Evolutionary conservation across 495 filamentous ascomycete species (phyloP), one percentile per base, ranked within the genome.

Genomic region (Aspergillus bridgeri): DNA sequence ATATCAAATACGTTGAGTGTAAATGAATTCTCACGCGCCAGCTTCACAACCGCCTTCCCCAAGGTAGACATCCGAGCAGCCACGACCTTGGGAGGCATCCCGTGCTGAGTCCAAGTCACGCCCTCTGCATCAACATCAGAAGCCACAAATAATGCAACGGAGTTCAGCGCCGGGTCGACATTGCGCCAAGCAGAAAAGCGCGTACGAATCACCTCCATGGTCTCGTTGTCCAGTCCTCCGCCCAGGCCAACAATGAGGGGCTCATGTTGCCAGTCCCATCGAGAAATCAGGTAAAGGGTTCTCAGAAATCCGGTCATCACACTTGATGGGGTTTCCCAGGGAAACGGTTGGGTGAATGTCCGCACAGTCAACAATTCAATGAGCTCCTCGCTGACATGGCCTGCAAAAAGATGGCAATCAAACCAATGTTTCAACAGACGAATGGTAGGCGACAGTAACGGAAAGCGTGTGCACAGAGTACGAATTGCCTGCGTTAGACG

Each of bases 381-480:
- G 25, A 96, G 69, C 65, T 93, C 91, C 20, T 91, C 85, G 25
- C 78, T 79, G 65, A 98, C 76, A 61, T 96, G 89, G 25, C 75
- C 78, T 0, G 81, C 79, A 20, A 98, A 83, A 44, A 94, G 85
- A 62, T 98, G 94, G 1, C 81, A 80, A 60, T 83, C 82, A 65
- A 96, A 94, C 94, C 94, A 98, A 61, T 84, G 78, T 71, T 98
- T 98, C 38, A 90, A 75, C 5, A 97, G 79, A n/a, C 93, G 88
- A 54, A 96, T 88, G 4, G 90, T 89, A 2, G 89, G 84, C 17
- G 91, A 94, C 42, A 98, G 71, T 6, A 89, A 75, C 2, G 91
- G 89, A 60, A 90, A 89, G 22, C 91, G 83, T 6, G 89, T 96
- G 65, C 86, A 91, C 46, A 91, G 81, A 13, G 85, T 89, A 50